Base-by-base conservation (phyloP, 306 rosid genomes). In the Herpetospermum pedunculosum region DNA sequence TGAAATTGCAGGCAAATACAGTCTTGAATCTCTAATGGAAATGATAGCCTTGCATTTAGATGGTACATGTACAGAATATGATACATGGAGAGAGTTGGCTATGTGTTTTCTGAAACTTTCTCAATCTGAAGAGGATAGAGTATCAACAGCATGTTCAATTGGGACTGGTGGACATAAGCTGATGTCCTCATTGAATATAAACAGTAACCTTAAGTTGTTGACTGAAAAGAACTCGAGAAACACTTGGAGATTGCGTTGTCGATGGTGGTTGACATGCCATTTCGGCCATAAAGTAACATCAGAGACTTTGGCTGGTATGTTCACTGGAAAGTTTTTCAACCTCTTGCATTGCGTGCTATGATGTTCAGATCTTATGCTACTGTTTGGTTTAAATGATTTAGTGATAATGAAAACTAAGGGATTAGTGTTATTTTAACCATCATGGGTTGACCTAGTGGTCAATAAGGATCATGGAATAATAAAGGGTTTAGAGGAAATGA, bases 31-130 rank as follows among this genome's bases (percentile, higher is more conserved):
- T 69, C 75, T 88, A 26, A 54, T 86, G 79, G 97, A 87, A 85
- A 87, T 85, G 90, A 85, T 87, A 82, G 94, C 83, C 67, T 76
- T 67, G 75, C 98, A 93, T 82, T 81, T 93, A 63, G 98, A 89
- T 77, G 97, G 86, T 48, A 77, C 96, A 6, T 43, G 74, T 84
- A 85, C 91, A 18, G 89, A 85, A 35, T 26, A 34, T 80, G 80
- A 77, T 32, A 85, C 80, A 25, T 89, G 98, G 98, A 87, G 50
- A 82, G 82, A 76, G 72, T 82, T 86, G 55, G 86, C 94, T 29
- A 70, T 55, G 53, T 93, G 98, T 84, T 91, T 93, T 78, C 78
- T 74, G 25, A 85, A 75, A 71, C 77, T 89, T 37, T 85, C 77
- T 79, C 80, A 25, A 74, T 46, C 0, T 19, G 92, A 86, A 65